Percentiles rank a stretch among this genome's conserved stretches.
Conservation (phyloP, 2,329 filamentous ascomycete species). For the Aspergillus ochraceoroseus region DNA sequence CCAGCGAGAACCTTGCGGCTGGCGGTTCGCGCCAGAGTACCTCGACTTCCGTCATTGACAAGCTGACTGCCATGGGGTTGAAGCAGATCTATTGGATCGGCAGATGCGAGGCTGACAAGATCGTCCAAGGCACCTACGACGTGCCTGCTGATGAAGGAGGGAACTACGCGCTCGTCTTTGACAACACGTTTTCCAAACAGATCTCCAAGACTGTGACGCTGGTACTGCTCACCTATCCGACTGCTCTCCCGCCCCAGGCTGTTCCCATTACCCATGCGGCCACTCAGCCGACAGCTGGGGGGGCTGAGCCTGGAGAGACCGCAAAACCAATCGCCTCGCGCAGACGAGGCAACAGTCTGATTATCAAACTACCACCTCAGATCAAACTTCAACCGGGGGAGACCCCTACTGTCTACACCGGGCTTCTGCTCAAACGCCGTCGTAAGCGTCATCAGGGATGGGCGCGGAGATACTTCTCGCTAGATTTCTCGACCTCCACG, state of each 20-base stretch:
- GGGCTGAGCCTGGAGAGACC: conserved; percentile 49
- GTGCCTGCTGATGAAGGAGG: conserved; percentile 69
- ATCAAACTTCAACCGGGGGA: conserved; percentile 26
- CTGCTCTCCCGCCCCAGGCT: conserved; percentile 52
- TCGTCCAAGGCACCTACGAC: conserved; percentile 83
- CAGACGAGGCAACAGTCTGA: conserved; percentile 29
- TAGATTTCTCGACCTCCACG: conserved; percentile 91
- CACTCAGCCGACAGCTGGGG: conserved; percentile 43
- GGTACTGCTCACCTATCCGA: conserved; percentile 89
- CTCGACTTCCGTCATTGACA: conserved; percentile 66
- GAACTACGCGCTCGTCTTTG: conserved; percentile 94
- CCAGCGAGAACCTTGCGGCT: conserved; percentile 34
- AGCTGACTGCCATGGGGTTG: conserved; percentile 58
- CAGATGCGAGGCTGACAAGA: conserved; percentile 94
- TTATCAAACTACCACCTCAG: conserved; percentile 21
- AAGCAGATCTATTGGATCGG: conserved; percentile 72
- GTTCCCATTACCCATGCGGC: conserved; percentile 44
- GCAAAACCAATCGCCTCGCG: conserved; percentile 24
- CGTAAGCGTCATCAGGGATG: conserved; percentile 92
- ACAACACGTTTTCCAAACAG: conserved; percentile 97
- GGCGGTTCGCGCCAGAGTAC: conserved; percentile 57
- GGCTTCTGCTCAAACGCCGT: conserved; percentile 79
- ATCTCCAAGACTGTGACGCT: conserved; percentile 93
- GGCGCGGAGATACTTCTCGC: conserved; percentile 87
- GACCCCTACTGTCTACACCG: conserved; percentile 65